A percentile compares a stretch with the other conserved stretches of the same genome.
Evolutionary conservation across 768 basidiomycete species (phyloP).

Genomic region (Pulveroboletus ravenelii): DNA sequence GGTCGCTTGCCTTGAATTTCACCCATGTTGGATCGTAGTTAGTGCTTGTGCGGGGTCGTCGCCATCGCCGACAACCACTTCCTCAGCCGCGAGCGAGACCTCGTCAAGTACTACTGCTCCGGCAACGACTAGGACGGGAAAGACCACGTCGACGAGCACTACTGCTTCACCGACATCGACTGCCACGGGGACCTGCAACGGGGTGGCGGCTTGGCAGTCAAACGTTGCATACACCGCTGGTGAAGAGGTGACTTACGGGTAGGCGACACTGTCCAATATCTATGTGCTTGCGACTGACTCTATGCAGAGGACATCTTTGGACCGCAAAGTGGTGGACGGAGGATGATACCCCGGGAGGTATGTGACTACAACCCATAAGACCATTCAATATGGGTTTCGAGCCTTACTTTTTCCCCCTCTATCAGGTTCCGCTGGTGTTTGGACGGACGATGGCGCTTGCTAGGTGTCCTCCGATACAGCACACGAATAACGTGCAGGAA

Average conservation of each 20-base stretch:
- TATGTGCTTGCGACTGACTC: constrained; percentile 1
- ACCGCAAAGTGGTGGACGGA: constrained; percentile 63
- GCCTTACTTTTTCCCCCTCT: background rate
- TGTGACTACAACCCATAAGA: background rate
- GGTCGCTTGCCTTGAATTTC: background rate
- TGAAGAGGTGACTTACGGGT: constrained; percentile 49
- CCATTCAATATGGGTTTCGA: background rate
- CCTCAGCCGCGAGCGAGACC: constrained; percentile 1
- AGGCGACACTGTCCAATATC: constrained; percentile 15
- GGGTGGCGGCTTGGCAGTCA: constrained; percentile 47
- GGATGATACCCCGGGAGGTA: constrained; percentile 45
- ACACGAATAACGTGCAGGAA: background rate
- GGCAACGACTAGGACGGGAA: background rate
- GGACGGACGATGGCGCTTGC: constrained; percentile 57
- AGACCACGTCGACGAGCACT: constrained; percentile 7
- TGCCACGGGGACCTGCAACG: constrained; percentile 39
- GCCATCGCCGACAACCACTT: constrained; percentile 13
- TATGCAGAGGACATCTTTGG: constrained; percentile 31
- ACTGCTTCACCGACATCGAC: constrained; percentile 16
- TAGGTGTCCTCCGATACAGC: constrained; percentile 1
- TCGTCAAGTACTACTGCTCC: no score
- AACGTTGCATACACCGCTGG: constrained; percentile 47
- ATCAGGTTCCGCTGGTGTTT: constrained; percentile 46
- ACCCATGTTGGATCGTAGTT: constrained; percentile 8
- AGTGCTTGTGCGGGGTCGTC: constrained; percentile 21